A percentile compares a stretch with the other conserved stretches of the same genome.
phyloP scores from a whole-genome alignment of 768 basidiomycete species.

The Boletus pseudopeckii region DNA sequence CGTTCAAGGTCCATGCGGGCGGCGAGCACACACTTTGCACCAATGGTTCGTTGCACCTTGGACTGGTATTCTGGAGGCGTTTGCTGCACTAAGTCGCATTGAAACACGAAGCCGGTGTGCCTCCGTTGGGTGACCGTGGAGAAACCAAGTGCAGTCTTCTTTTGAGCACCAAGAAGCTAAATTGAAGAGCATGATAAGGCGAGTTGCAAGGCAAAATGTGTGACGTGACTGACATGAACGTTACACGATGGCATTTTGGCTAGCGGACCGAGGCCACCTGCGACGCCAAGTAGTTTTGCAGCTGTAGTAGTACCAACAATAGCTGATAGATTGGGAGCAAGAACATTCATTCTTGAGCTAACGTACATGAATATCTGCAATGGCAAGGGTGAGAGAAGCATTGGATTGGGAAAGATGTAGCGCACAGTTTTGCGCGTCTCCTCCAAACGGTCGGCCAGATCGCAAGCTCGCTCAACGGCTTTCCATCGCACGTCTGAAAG shows the following conservation, averaged over 20 bases:
- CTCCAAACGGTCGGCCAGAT: slow-evolving; percentile 84
- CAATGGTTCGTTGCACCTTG: slow-evolving; percentile 90
- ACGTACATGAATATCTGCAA: slow-evolving; percentile 96
- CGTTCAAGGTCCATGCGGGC: slow-evolving; percentile 94
- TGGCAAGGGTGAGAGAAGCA: background rate
- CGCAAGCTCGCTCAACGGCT: slow-evolving; percentile 81
- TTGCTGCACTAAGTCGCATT: slow-evolving; percentile 81
- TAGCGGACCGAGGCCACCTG: slow-evolving; percentile 86
- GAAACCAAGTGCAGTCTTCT: slow-evolving; percentile 89
- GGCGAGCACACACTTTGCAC: slow-evolving; percentile 86
- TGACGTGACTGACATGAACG: slow-evolving; percentile 66
- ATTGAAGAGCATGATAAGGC: slow-evolving; percentile 1
- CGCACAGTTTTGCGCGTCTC: slow-evolving; percentile 83
- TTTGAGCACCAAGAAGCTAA: slow-evolving; percentile 91
- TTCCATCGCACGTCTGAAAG: slow-evolving; percentile 71
- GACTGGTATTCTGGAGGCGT: slow-evolving; percentile 88
- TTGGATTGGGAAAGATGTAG: background rate
- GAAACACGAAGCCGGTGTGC: slow-evolving; percentile 96
- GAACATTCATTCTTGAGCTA: slow-evolving; percentile 96
- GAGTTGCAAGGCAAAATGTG: background rate
- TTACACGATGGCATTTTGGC: slow-evolving; percentile 96
- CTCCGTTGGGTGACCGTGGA: slow-evolving; percentile 83
- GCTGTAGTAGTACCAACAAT: slow-evolving; percentile 99
- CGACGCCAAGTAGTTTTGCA: slow-evolving; percentile 95
- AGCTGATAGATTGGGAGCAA: slow-evolving; percentile 97